Conservation (phyloP, 192 early-diverging fungal genomes). For the Podila clonocystis region DNA sequence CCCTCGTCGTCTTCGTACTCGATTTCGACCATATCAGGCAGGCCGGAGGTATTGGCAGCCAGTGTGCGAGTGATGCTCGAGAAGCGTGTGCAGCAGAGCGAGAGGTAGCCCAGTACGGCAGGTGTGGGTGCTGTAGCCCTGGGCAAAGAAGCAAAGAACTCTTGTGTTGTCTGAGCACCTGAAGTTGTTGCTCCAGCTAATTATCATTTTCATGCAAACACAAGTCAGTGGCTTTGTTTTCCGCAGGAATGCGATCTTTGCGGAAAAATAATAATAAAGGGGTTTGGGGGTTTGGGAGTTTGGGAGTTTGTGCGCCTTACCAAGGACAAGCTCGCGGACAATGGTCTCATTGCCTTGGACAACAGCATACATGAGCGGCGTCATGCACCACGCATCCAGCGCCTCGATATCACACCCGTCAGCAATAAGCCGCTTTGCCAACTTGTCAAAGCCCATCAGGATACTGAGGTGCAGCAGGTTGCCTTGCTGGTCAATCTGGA, state of each 20-base stretch:
- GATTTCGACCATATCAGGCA: neutral
- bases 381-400: slow-evolving; percentile 33
- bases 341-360: slow-evolving; percentile 29
- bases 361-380: slow-evolving; percentile 46
- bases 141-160: slow-evolving; percentile 32
- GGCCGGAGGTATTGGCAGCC: neutral
- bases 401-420: slow-evolving; percentile 36
- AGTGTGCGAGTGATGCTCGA: slow-evolving; percentile 18
- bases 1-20: slow-evolving; percentile 16
- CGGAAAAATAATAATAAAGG: neutral
- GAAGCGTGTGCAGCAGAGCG: slow-evolving; percentile 19
- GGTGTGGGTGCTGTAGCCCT: slow-evolving; percentile 12
- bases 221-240: neutral
- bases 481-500: slow-evolving; percentile 26
- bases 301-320: slow-evolving; percentile 2
- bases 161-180: slow-evolving; percentile 18
- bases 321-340: slow-evolving; percentile 21
- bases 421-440: slow-evolving; percentile 27
- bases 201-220: neutral
- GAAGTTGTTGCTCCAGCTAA: slow-evolving; percentile 30
- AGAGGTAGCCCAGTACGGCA: slow-evolving; percentile 18
- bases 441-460: slow-evolving; percentile 14
- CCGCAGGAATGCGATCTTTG: neutral
- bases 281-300: too few species aligned
- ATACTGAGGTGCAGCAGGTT: slow-evolving; percentile 41